Conservation (phyloP, 106 monocot genomes). For the Allium fistulosum region DNA sequence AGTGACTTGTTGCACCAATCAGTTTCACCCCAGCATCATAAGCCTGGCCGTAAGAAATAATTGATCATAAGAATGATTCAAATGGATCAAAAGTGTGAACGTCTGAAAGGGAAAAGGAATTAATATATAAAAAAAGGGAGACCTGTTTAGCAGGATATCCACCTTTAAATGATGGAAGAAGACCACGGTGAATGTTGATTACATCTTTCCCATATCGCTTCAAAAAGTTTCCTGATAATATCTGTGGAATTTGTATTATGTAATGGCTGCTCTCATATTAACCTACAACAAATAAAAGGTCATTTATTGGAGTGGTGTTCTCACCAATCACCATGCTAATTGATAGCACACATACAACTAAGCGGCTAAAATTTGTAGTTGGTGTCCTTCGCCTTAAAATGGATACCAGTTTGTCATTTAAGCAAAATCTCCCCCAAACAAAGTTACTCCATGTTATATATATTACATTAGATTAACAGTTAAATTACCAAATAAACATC, state of each 20-base stretch:
- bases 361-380: no score
- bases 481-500: no score
- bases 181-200: conserved; percentile 89
- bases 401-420: no score
- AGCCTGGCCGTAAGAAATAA: conserved; percentile 31
- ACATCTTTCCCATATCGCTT: conserved; percentile 72
- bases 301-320: no score
- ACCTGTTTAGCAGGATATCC: conserved; percentile 47
- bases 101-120: background rate
- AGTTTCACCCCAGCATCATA: conserved; percentile 84
- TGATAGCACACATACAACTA: no score
- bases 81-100: no score
- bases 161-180: conserved; percentile 90
- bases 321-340: no score
- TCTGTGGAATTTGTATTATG: conserved; percentile 27
- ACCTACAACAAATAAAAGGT: conserved; percentile 10
- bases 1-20: conserved; percentile 87
- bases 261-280: conserved; percentile 8
- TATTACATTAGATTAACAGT: no score
- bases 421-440: no score
- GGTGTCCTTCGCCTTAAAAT: no score
- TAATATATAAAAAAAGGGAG: background rate
- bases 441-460: no score
- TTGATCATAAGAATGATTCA: background rate
- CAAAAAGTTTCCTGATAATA: conserved; percentile 63